Conservation (phyloP, 306 rosid genomes). For the Macrotyloma uniflorum region DNA sequence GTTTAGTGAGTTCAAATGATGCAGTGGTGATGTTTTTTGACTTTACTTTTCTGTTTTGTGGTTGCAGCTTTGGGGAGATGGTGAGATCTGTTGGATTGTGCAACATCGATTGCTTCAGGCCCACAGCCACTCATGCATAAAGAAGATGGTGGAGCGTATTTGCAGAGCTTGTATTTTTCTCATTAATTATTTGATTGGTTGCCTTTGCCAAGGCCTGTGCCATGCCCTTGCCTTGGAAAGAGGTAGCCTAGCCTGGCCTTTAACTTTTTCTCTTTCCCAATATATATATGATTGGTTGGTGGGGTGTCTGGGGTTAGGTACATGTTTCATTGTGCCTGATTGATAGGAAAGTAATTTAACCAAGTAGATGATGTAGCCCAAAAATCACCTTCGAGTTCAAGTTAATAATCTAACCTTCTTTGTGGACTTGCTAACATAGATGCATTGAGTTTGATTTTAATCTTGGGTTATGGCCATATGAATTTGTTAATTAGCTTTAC, state of each 20-base stretch:
- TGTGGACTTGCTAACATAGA: neutral
- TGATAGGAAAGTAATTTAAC: constrained; percentile 26
- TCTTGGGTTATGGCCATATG: neutral
- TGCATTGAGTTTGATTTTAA: neutral
- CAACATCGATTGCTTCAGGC: constrained; percentile 35
- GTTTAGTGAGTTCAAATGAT: neutral
- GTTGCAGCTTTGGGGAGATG: constrained; percentile 37
- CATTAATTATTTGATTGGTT: constrained; percentile 26
- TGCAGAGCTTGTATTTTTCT: constrained; percentile 17
- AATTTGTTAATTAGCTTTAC: neutral
- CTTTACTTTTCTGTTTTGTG: constrained; percentile 12
- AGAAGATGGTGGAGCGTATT: neutral
- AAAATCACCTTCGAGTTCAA: neutral
- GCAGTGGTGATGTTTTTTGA: constrained; percentile 11
- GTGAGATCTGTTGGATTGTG: constrained; percentile 37
- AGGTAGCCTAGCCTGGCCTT: constrained; percentile 21
- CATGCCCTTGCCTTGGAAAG: constrained; percentile 20
- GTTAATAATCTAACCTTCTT: constrained; percentile 13
- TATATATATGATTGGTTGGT: constrained; percentile 27
- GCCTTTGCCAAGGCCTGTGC: constrained; percentile 15
- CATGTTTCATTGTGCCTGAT: constrained; percentile 10
- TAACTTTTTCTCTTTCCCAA: neutral
- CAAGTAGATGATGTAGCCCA: neutral
- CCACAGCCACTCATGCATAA: constrained; percentile 32
- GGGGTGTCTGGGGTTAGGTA: constrained; percentile 1